Conservation (phyloP, 306 rosid species). For the Begonia peltatifolia region DNA sequence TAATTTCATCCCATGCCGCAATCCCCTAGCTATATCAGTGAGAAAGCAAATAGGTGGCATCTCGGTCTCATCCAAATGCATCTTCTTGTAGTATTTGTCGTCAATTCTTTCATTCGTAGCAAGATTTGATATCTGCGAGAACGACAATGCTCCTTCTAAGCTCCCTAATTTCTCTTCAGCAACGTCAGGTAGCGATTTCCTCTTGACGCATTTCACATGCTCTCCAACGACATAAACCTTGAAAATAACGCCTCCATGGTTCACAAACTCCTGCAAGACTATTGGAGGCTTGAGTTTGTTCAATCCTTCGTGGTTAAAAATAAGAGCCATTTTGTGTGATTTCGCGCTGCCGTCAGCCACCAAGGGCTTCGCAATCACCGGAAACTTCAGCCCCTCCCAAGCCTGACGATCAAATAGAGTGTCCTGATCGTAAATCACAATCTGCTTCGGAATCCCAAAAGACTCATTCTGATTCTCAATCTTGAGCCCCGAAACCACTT, state of each 20-base stretch:
- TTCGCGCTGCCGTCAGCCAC: slow-evolving; percentile 89
- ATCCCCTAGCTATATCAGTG: slow-evolving; percentile 47
- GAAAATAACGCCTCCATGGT: slow-evolving; percentile 89
- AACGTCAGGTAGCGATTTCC: slow-evolving; percentile 80
- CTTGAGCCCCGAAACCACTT: slow-evolving; percentile 70
- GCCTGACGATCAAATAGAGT: slow-evolving; percentile 42
- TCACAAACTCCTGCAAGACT: slow-evolving; percentile 75
- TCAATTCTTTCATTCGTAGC: slow-evolving; percentile 39
- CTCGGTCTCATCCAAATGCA: slow-evolving; percentile 66
- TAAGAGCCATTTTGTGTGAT: slow-evolving; percentile 81
- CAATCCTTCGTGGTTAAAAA: slow-evolving; percentile 46
- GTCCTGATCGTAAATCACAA: slow-evolving; percentile 63
- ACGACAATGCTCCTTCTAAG: slow-evolving; percentile 44
- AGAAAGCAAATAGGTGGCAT: slow-evolving; percentile 67
- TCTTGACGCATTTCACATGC: slow-evolving; percentile 62
- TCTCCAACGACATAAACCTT: slow-evolving; percentile 81
- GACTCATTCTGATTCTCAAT: slow-evolving; percentile 35
- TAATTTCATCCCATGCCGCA: slow-evolving; percentile 42
- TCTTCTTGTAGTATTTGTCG: slow-evolving; percentile 58
- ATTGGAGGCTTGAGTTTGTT: slow-evolving; percentile 72
- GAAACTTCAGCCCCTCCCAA: slow-evolving; percentile 61
- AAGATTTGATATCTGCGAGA: slow-evolving; percentile 74
- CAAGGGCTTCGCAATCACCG: slow-evolving; percentile 70
- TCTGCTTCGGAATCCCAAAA: slow-evolving; percentile 88
- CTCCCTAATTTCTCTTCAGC: slow-evolving; percentile 46